phyloP scores from a whole-genome alignment of 345 rosid species.

The Rhodamnia rubescens region DNA sequence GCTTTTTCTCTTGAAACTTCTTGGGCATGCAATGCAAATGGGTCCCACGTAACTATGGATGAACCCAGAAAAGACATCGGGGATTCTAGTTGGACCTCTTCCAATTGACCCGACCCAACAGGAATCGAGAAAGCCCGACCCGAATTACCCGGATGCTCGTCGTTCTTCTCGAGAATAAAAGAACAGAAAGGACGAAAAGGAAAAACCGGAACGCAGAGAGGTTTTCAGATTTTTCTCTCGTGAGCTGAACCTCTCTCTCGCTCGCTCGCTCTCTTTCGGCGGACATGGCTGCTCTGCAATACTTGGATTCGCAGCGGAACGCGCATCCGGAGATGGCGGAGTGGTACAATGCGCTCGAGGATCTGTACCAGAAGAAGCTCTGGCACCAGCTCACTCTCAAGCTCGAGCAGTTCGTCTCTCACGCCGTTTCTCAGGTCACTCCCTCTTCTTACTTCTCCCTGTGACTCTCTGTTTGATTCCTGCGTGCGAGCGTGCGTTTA shows the following conservation, averaged over 20 bases:
- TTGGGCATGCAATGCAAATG: not conserved
- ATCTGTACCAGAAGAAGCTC: constrained; percentile 98
- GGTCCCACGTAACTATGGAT: not conserved
- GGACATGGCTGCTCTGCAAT: constrained; percentile 85
- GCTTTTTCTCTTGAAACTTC: not conserved
- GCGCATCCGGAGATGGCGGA: constrained; percentile 80
- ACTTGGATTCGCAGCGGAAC: constrained; percentile 60
- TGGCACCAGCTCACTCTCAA: constrained; percentile 98
- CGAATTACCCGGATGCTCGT: not conserved
- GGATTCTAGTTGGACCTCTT: not conserved
- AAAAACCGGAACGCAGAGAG: not conserved
- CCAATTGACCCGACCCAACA: not conserved
- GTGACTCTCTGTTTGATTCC: not conserved
- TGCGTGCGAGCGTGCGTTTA: not conserved
- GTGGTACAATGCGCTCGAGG: constrained; percentile 84
- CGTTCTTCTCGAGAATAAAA: constrained; percentile 8
- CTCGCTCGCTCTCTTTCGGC: not conserved
- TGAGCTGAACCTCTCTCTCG: not conserved
- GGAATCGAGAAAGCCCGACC: not conserved
- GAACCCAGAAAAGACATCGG: not conserved
- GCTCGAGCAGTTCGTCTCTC: constrained; percentile 95
- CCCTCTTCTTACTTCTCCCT: not conserved
- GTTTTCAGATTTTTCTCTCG: not conserved
- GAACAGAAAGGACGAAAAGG: not conserved
- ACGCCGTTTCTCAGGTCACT: constrained; percentile 65